Evolutionary conservation across 1,284 basidiomycete species (phyloP).

Genomic region (Naganishia cerealis): DNA sequence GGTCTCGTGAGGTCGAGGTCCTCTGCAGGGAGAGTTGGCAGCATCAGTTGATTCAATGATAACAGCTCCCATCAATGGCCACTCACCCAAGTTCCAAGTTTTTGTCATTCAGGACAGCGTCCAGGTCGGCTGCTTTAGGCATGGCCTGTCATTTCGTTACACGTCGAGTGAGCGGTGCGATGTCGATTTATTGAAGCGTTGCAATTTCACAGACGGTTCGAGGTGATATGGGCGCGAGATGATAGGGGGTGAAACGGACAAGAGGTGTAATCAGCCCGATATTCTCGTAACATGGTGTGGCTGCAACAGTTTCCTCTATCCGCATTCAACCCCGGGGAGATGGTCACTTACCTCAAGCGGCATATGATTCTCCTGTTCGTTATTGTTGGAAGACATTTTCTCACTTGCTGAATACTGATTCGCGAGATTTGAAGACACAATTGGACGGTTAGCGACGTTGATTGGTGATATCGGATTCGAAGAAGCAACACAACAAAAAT

Average conservation of each 20-base stretch:
- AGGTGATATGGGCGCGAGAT: not conserved
- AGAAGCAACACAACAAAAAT: too few species aligned
- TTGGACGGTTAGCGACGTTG: not conserved
- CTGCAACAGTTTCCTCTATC: not conserved
- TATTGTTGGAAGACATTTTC: conserved; percentile 20
- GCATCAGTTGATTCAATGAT: conserved; percentile 30
- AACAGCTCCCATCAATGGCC: not conserved
- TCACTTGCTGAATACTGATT: not conserved
- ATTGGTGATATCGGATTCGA: not conserved
- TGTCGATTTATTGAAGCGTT: not conserved
- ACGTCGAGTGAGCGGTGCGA: not conserved
- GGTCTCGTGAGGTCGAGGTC: conserved; percentile 31
- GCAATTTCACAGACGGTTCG: not conserved
- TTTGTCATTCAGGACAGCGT: conserved; percentile 44
- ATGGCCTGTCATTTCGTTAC: conserved; percentile 39
- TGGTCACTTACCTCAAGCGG: conserved; percentile 19
- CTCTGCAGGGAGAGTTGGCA: not conserved
- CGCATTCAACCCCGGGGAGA: not conserved
- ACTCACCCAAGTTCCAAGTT: conserved; percentile 48
- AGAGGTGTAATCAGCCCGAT: not conserved
- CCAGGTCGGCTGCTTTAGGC: conserved; percentile 47
- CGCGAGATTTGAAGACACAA: not conserved
- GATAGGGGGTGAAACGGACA: not conserved
- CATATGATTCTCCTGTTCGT: conserved; percentile 11
- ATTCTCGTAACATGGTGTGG: not conserved